Evolutionary conservation across 2,329 filamentous ascomycete genomes (phyloP), one percentile per base, ranked within the genome.

Genomic region (Plectosphaerella sp.): DNA sequence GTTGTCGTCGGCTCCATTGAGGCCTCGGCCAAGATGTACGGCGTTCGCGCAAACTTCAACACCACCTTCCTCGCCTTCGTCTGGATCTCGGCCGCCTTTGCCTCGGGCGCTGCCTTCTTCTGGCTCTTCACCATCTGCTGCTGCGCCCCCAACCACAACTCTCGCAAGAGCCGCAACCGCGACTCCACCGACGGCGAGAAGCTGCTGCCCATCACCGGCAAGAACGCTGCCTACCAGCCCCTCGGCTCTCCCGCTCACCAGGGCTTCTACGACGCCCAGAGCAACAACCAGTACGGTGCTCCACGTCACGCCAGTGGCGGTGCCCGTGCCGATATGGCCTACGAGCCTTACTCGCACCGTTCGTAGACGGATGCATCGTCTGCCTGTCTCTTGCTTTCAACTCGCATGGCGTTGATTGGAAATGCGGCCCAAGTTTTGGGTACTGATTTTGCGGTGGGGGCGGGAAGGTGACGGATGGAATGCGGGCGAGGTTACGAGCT

Each of bases 71-170:
- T 94, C 51, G 79, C 79, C 36, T 73, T 84, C 18, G 82, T 88
- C 61, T 97, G 92, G 90, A 76, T 97, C 54, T 86, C 86, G 43
- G 86, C 87, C 39, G 88, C 82, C 25, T 91, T 95, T 66, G 86
- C 87, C 56, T 66, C 94, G 35, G 89, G 70, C 42, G 87, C 88
- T 8, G 83, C 82, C 58, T 72, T 96, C 66, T 97, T 97, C 86
- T 97, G 94, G 93, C 74, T 92, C 64, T 83, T 95, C 69, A 90
- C 86, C 69, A 82, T 88, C 63, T 97, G 93, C 86, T 97, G 92
- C 83, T 96, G 92, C 78, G 84, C 81, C 52, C 71, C 74, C 58
- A 69, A 66, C 61, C 67, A 67, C 57, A 55, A 62, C 46, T 50
- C 57, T 56, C 65, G 64, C 62, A 57, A 61, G 52, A 62, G 65